These are phyloP conservation scores for Lomentospora prolificans DNA, from an alignment of 2,329 filamentous ascomycete genomes.

Conservation along the genomic window DNA sequence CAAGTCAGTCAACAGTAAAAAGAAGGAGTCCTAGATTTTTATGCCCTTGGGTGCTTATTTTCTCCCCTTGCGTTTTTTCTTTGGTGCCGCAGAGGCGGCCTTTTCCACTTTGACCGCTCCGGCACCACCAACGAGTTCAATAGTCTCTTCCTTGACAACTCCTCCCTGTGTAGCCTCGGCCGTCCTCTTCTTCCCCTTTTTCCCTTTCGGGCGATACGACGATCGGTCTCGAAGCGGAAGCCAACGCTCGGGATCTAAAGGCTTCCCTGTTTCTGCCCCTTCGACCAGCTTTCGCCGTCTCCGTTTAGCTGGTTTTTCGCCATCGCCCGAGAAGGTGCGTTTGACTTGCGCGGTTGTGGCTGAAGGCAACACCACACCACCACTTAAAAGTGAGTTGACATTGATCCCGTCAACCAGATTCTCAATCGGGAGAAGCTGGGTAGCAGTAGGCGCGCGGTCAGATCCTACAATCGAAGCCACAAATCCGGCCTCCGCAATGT, in stretches of 20 bases:
- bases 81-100: conserved; percentile 27
- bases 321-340: conserved; percentile 26
- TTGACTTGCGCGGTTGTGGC: conserved; percentile 22
- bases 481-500: conserved; percentile 68
- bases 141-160: conserved; percentile 59
- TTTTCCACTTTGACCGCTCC: conserved; percentile 56
- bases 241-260: conserved; percentile 86
- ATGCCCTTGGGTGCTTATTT: conserved; percentile 32
- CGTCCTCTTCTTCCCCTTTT: conserved; percentile 80
- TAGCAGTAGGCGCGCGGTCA: conserved; percentile 47
- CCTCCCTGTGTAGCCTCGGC: conserved; percentile 78
- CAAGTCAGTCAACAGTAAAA: too few species aligned
- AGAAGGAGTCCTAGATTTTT: too few species aligned
- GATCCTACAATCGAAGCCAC: conserved; percentile 67
- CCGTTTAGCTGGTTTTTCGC: conserved; percentile 35
- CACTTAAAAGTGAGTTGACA: conserved; percentile 50
- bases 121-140: conserved; percentile 53
- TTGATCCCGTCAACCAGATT: conserved; percentile 52
- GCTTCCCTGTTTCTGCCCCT: conserved; percentile 66
- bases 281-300: conserved; percentile 58
- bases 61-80: conserved; percentile 37
- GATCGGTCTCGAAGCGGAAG: conserved; percentile 81
- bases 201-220: conserved; percentile 80
- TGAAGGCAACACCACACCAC: conserved; percentile 45
- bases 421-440: conserved; percentile 50